Evolutionary conservation across 345 rosid species (phyloP).

Genomic region (Microthlaspi erraticum): DNA sequence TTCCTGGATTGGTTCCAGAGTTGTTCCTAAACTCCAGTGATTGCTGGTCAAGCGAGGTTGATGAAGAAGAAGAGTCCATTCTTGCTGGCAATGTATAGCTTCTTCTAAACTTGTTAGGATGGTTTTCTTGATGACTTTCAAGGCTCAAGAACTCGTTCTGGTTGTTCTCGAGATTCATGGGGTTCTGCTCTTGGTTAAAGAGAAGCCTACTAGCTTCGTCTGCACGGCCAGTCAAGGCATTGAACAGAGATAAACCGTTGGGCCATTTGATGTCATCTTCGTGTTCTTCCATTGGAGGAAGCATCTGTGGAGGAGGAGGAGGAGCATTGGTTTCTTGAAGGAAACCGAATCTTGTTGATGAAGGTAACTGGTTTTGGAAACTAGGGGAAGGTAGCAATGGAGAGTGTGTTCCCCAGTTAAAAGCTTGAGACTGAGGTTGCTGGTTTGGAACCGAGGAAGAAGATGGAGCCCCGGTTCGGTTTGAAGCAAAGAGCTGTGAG

Average conservation of each 20-base stretch:
- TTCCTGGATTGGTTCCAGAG: conserved; percentile 52
- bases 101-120: conserved; percentile 69
- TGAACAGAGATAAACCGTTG: conserved; percentile 75
- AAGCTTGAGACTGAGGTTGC: conserved; percentile 57
- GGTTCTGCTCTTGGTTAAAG: conserved; percentile 60
- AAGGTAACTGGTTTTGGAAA: conserved; percentile 59
- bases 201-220: conserved; percentile 71
- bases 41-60: conserved; percentile 65
- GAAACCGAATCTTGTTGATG: conserved; percentile 48
- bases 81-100: conserved; percentile 77
- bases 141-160: conserved; percentile 73
- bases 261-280: conserved; percentile 95
- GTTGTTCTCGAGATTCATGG: conserved; percentile 48
- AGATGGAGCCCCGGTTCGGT: conserved; percentile 52
- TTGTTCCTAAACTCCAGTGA: conserved; percentile 60
- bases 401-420: conserved; percentile 72
- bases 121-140: conserved; percentile 61
- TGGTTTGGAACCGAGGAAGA: conserved; percentile 63
- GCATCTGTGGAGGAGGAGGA: conserved; percentile 73
- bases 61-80: conserved; percentile 73
- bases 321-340: conserved; percentile 71
- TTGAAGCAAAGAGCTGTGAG: conserved; percentile 87
- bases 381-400: conserved; percentile 67
- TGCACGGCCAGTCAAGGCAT: conserved; percentile 73
- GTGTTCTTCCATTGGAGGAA: conserved; percentile 73